Base-by-base conservation (phyloP, 192 early-diverging fungal genomes). In the Glomus cerebriforme region DNA sequence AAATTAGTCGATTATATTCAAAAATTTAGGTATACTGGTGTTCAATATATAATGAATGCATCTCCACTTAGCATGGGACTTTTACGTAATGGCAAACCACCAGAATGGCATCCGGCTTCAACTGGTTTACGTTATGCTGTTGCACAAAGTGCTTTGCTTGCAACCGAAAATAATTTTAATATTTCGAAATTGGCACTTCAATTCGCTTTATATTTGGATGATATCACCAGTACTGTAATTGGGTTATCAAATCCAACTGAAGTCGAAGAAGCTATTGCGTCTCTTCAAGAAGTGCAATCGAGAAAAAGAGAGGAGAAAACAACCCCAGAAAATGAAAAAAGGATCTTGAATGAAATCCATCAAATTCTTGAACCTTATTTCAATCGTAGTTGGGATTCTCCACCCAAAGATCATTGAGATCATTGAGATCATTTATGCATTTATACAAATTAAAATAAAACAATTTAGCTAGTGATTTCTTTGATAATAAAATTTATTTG, bases 21-120 rank as follows among this genome's bases (percentile, higher is more conserved):
- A 7, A 73, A 80, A 37, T 88, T 93, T 60, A 80, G 64, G 19
- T 83, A 81, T 15, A 79, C 82, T 34, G 92, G 90, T 32, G 89
- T 94, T 24, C 64, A 81, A 27, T 87, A 85, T 10, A 45, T 94
- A 47, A 85, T 92, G 59, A 91, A 89, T 39, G 93, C 92, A 13
- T 91, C 90, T 22, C 93, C 93, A 0, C 76, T 94, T 45, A 89
- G 88, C 17, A 94, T 94, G 93, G 93, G 90, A 0, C 79, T 94
- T 19, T 82, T 94, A 10, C 82, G 88, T 9, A 76, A 81, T 13
- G 81, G 78, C 3, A 77, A 77, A 8, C 86, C 88, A 3, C 90
- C 89, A 1, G 85, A 86, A 7, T 94, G 93, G 93, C 93, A 94
- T 75, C 93, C 93, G 12, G 91, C 91, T 17, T 89, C 88, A 29